Evolutionary conservation across 805 yeast species (phyloP), one percentile per base, ranked within the genome.

Genomic region (Saturnispora silvae): DNA sequence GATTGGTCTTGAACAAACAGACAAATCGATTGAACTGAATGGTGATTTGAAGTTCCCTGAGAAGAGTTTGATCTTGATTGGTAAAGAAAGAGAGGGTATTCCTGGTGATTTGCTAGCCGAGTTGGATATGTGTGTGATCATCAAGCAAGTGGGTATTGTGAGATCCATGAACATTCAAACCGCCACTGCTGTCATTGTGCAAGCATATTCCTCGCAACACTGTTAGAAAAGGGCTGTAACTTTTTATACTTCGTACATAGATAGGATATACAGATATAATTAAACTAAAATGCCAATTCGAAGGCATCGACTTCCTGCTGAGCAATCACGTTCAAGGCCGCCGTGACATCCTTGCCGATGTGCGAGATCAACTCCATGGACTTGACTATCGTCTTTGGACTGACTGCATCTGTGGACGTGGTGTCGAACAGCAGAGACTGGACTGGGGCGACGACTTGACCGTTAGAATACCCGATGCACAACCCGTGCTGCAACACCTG

Each of bases 131-230:
- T 87, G 96, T 54, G 75, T 89, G 28, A 95, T 87, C 51, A 87
- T 87, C 48, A 83, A 85, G 52, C 97, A 87, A 54, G 78, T 75
- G 28, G 97, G 97, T 13, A 86, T 87, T 14, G 76, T 89, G 28
- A 68, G 97, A 47, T 86, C 96, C 1, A 87, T 87, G 97, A 87
- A 87, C 52, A 87, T 87, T 43, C 97, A 87, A 60, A 87, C 96
- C 0, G 97, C 96, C 1, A 78, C 96, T 1, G 97, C 96, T 0
- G 86, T 87, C 16, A 74, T 87, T 35, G 95, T 86, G 5, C 94
- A 87, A 57, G 92, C 96, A 0, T 87, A 89, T 50, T 76, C 94
- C 1, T 54, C 68, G 15, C 83, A 77, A 50, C 79, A 77, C 48
- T 75, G 80, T 52, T 70, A 37, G 23, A 23, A n/a, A n/a, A n/a